Conservation (phyloP, 106 monocot genomes). For the Chionographis japonica region DNA sequence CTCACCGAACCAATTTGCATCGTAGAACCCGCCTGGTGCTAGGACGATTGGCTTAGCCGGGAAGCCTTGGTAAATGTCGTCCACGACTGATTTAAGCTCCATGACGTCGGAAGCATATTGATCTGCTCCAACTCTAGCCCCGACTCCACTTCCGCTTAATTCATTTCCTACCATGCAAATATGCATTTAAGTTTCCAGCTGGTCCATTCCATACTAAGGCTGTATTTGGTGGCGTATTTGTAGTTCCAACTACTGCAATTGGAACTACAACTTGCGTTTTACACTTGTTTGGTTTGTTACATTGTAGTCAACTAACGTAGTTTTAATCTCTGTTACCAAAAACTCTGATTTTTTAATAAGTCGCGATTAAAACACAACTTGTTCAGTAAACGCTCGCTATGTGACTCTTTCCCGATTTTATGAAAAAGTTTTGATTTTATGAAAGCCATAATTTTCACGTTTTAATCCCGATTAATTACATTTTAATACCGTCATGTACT, state of each 20-base stretch:
- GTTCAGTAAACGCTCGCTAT: too few relatives aligned
- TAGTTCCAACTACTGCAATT: too few relatives aligned
- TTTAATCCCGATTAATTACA: too few relatives aligned
- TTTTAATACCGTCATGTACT: too few relatives aligned
- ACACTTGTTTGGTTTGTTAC: background rate
- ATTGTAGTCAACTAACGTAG: background rate
- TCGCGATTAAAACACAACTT: too few relatives aligned
- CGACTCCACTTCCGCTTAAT: constrained; percentile 41
- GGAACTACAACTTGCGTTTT: too few relatives aligned
- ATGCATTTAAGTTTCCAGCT: background rate
- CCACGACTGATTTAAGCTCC: constrained; percentile 21
- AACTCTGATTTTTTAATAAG: too few relatives aligned
- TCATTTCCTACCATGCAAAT: constrained; percentile 32
- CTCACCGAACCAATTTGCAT: constrained; percentile 29
- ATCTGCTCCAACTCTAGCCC: constrained; percentile 22
- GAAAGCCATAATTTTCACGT: too few relatives aligned
- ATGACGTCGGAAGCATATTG: constrained; percentile 33
- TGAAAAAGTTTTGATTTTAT: too few relatives aligned
- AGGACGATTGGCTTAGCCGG: constrained; percentile 24
- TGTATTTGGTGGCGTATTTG: background rate
- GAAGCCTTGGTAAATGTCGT: constrained; percentile 24
- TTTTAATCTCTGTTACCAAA: background rate
- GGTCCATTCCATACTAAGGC: background rate
- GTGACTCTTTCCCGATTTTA: too few relatives aligned
- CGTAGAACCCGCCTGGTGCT: constrained; percentile 40